Evolutionary conservation across 257 asterid genomes (phyloP), one percentile per base, ranked within the genome.

Genomic region (Prunella vulgaris): DNA sequence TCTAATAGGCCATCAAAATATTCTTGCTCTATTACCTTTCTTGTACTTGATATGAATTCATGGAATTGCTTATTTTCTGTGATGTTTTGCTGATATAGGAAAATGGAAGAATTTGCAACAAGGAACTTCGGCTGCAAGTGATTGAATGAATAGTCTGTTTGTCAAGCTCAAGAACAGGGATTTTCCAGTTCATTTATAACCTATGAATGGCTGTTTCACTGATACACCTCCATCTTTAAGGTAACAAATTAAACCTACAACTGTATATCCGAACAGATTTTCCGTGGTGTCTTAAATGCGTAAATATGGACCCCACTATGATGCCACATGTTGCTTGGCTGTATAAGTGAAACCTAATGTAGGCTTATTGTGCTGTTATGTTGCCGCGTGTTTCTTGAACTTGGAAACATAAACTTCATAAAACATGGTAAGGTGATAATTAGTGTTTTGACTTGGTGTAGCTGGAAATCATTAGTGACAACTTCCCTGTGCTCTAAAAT

Each of bases 401-500:
- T 21, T 10, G 18, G 8, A 48, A 28, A 28, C 24, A 64, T 24
- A 56, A 24, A 10, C 14, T 52, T 33, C 13, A 6, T 15, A 46
- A 20, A 46, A 58, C 22, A 30, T 74, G 58, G 35, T 32, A 30
- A 25, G 72, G 22, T n/a, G 48, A 52, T 53, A 64, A 10, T 53
- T 9, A 27, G 3, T 63, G 9, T 32, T 52, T 67, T 52, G 46
- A 22, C 30, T 21, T 66, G 20, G n/a, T 3, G 22, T 46, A n/a
- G 74, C 35, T 48, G 57, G 57, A 74, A 74, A 73, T 42, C 32
- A 57, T 44, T 25, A 40, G 21, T 30, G 49, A 20, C 30, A 28
- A 28, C 69, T 59, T 32, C 38, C 37, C 21, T 60, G 10, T 15
- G 42, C 40, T 7, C 20, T 54, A 54, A 40, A 40, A 3, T 42